Percentiles rank a stretch among this genome's conserved stretches.
These are phyloP conservation scores for Apophysomyces ossiformis DNA, from an alignment of 371 early-diverging fungal genomes.

Conservation along the genomic window DNA sequence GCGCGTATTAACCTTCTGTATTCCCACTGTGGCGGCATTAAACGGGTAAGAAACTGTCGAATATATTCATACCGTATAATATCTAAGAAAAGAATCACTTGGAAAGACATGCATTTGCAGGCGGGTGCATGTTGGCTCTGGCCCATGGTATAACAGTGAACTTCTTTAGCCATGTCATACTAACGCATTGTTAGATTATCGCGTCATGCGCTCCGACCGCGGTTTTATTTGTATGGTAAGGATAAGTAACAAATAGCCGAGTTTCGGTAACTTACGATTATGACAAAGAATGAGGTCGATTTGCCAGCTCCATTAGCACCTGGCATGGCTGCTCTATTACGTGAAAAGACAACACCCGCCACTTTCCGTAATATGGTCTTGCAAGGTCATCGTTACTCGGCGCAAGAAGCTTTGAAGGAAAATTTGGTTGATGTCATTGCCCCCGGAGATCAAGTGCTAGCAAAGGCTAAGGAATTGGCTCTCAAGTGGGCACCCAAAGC, in stretches of 20 bases:
- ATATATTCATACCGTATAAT: too few species aligned
- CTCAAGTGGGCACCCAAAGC: constrained; percentile 61
- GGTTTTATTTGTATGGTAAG: constrained; percentile 77
- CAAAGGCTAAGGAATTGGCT: constrained; percentile 63
- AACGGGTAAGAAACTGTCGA: constrained; percentile 54
- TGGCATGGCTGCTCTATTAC: constrained; percentile 76
- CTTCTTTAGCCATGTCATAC: not conserved
- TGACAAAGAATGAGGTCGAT: constrained; percentile 76
- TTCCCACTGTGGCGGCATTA: constrained; percentile 86
- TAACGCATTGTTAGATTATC: constrained; percentile 57
- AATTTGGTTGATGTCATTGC: constrained; percentile 67
- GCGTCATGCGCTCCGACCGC: constrained; percentile 81
- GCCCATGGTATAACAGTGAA: constrained; percentile 61
- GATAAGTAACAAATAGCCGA: not conserved
- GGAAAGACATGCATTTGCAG: constrained; percentile 82
- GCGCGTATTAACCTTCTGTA: constrained; percentile 65
- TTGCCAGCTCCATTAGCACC: constrained; percentile 70
- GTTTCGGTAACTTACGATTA: not conserved
- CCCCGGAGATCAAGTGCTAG: constrained; percentile 50
- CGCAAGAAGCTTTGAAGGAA: constrained; percentile 63
- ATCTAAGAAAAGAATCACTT: too few species aligned
- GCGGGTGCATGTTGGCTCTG: constrained; percentile 80
- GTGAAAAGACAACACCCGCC: constrained; percentile 60
- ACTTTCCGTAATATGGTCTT: constrained; percentile 69
- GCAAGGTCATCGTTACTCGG: constrained; percentile 69